Percentiles rank a stretch among this genome's conserved stretches.
Evolutionary conservation across 129 eudicot species (phyloP).

Genomic region (Daucus carota): DNA sequence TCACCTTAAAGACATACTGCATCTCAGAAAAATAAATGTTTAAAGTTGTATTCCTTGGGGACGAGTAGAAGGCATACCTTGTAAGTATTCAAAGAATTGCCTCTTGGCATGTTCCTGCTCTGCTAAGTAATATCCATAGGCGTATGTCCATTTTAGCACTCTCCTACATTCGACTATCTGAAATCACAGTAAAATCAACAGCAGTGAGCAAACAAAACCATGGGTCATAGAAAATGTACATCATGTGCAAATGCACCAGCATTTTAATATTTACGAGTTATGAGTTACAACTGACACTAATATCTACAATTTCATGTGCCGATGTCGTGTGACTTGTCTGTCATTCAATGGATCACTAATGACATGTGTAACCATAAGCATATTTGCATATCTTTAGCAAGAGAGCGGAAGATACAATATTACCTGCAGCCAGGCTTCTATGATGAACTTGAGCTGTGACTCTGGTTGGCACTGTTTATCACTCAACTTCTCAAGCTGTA

Average conservation of each 20-base stretch:
- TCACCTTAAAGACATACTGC: conserved; percentile 45
- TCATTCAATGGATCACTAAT: neutral
- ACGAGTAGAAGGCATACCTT: conserved; percentile 47
- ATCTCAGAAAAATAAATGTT: neutral
- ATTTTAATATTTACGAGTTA: neutral
- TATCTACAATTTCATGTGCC: neutral
- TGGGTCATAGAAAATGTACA: neutral
- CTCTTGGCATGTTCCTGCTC: conserved; percentile 86
- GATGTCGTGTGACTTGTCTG: neutral
- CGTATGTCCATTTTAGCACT: conserved; percentile 95
- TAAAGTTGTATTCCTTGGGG: neutral
- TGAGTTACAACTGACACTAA: too few species aligned
- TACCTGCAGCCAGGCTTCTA: conserved; percentile 98
- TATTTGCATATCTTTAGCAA: neutral
- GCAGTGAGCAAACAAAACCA: neutral
- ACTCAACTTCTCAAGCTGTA: conserved; percentile 94
- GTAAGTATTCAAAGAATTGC: conserved; percentile 93
- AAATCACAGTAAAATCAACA: conserved; percentile 13
- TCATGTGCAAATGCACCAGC: neutral
- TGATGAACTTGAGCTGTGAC: conserved; percentile 93
- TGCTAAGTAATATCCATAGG: conserved; percentile 86
- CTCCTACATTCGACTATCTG: conserved; percentile 99
- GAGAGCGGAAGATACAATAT: neutral
- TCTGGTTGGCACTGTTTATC: conserved; percentile 95
- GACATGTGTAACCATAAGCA: neutral